A percentile compares a stretch with the other conserved stretches of the same genome.
phyloP scores from a whole-genome alignment of 257 asterid species.

The Prunella vulgaris region DNA sequence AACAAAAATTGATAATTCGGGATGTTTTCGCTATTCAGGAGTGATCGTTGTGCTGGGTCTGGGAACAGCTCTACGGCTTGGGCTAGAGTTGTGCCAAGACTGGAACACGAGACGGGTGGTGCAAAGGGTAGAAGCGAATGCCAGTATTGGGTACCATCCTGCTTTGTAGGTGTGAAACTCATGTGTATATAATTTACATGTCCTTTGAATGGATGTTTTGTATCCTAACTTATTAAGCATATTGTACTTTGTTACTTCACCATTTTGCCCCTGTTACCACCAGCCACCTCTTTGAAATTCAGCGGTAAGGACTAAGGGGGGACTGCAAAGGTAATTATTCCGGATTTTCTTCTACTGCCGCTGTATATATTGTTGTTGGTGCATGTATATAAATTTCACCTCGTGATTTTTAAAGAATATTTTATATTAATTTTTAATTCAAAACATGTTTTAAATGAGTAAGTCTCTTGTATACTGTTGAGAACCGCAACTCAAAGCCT shows the following conservation, averaged over 20 bases:
- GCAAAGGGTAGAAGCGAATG: conserved; percentile 68
- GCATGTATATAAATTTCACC: too few relatives aligned
- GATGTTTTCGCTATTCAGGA: conserved; percentile 25
- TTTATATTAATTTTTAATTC: too few relatives aligned
- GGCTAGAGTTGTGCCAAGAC: conserved; percentile 68
- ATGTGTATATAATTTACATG: background rate
- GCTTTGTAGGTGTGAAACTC: conserved; percentile 35
- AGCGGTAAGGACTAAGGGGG: background rate
- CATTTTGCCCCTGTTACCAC: background rate
- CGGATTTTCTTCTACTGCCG: too few relatives aligned
- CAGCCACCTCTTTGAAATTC: background rate
- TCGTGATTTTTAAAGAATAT: too few relatives aligned
- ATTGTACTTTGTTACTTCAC: background rate
- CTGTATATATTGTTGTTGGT: too few relatives aligned
- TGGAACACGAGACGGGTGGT: conserved; percentile 65
- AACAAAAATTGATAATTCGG: too few relatives aligned
- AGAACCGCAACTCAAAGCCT: too few relatives aligned
- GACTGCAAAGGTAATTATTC: too few relatives aligned
- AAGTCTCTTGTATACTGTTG: too few relatives aligned
- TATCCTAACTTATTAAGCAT: background rate
- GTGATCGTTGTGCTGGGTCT: conserved; percentile 79
- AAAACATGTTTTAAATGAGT: too few relatives aligned
- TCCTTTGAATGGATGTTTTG: conserved; percentile 13
- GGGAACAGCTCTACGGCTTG: conserved; percentile 74
- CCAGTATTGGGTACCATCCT: conserved; percentile 53